Conservation (phyloP, 2,329 filamentous ascomycete species). For the Bipolaris gigantea region DNA sequence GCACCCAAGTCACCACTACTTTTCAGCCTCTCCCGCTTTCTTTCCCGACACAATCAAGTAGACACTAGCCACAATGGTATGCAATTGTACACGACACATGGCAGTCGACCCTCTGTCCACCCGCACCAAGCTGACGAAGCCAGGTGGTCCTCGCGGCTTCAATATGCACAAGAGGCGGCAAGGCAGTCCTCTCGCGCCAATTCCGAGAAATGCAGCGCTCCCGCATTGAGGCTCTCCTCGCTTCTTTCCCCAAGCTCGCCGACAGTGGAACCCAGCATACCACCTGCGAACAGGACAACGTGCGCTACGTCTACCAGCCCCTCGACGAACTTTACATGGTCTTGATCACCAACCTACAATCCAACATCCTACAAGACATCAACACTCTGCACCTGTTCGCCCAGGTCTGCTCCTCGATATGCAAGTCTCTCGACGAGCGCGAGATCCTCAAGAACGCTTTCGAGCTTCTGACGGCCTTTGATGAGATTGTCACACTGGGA, state of each 20-base stretch:
- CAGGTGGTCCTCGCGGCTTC: slow-evolving; percentile 98
- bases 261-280: slow-evolving; percentile 97
- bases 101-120: not conserved
- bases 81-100: not conserved
- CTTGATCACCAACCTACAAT: slow-evolving; percentile 98
- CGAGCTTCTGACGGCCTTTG: slow-evolving; percentile 93
- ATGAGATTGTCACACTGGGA: slow-evolving; percentile 92
- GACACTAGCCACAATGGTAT: slow-evolving; percentile 34
- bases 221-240: slow-evolving; percentile 91
- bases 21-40: not conserved
- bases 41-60: slow-evolving; percentile 8
- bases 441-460: slow-evolving; percentile 95
- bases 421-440: slow-evolving; percentile 91
- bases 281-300: slow-evolving; percentile 98
- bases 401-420: slow-evolving; percentile 94
- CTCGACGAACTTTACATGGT: slow-evolving; percentile 99
- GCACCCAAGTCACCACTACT: not conserved
- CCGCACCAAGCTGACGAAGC: slow-evolving; percentile 25
- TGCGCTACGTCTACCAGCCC: slow-evolving; percentile 98
- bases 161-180: slow-evolving; percentile 97
- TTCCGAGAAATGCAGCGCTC: slow-evolving; percentile 98
- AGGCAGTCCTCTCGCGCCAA: slow-evolving; percentile 95
- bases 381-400: slow-evolving; percentile 97
- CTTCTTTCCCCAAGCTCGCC: slow-evolving; percentile 96
- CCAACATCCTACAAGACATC: slow-evolving; percentile 98